These are phyloP conservation scores for Diaporthe sp. DNA, from an alignment of 2,329 filamentous ascomycete genomes.

Conservation along the genomic window DNA sequence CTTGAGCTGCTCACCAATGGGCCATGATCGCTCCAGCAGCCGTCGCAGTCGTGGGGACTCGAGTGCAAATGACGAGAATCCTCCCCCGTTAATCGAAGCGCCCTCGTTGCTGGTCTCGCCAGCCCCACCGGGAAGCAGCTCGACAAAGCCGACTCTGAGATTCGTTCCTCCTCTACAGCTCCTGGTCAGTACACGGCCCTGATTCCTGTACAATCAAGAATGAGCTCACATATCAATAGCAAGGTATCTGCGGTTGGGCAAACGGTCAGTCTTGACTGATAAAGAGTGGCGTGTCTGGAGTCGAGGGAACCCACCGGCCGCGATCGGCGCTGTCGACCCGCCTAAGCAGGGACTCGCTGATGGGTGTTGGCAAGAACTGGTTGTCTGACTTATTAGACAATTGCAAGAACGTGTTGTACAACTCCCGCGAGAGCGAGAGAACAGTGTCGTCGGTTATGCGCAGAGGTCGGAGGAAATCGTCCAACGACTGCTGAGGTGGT, in stretches of 20 bases:
- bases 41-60: conserved; percentile 59
- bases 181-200: conserved; percentile 40
- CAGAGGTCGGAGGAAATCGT: conserved; percentile 66
- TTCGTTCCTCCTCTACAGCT: conserved; percentile 74
- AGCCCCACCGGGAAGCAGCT: conserved; percentile 62
- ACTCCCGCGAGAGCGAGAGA: conserved; percentile 61
- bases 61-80: background rate
- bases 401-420: conserved; percentile 62
- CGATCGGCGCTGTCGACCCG: conserved; percentile 57
- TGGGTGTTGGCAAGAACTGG: conserved; percentile 74
- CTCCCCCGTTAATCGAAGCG: conserved; percentile 20
- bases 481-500: conserved; percentile 46
- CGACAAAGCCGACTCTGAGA: conserved; percentile 76
- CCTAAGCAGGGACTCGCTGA: conserved; percentile 70
- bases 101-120: background rate
- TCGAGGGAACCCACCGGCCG: conserved; percentile 61
- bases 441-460: conserved; percentile 62
- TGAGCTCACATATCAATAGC: conserved; percentile 75
- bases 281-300: background rate
- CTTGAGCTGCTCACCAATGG: conserved; percentile 81
- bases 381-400: conserved; percentile 66
- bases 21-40: conserved; percentile 79
- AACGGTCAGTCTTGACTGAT: conserved; percentile 21
- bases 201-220: conserved; percentile 47
- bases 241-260: conserved; percentile 61